phyloP scores from a whole-genome alignment of 2,329 filamentous ascomycete species.

The Ophiostoma quercus region DNA sequence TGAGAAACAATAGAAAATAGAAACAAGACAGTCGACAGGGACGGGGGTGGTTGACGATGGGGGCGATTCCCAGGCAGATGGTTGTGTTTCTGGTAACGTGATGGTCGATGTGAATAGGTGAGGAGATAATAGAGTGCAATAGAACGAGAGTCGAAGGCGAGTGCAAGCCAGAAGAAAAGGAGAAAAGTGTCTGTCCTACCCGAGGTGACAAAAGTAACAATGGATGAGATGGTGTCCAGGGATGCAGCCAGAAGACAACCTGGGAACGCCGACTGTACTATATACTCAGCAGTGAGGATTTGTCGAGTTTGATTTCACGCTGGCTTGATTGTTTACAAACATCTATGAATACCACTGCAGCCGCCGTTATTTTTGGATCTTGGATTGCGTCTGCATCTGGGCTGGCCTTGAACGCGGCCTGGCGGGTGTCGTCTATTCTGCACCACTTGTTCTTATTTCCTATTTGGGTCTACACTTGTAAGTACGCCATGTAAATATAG shows the following conservation, averaged over 20 bases:
- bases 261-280: slow-evolving; percentile 7
- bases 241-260: not conserved
- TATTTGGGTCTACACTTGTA: not conserved
- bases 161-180: not conserved
- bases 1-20: not conserved
- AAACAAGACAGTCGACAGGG: slow-evolving; percentile 10
- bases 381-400: not conserved
- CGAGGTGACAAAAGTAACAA: not conserved
- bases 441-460: not conserved
- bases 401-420: not conserved
- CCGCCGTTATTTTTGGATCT: slow-evolving; percentile 12
- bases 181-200: slow-evolving; percentile 10
- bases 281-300: not conserved
- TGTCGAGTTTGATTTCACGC: not conserved
- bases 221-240: not conserved
- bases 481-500: not conserved
- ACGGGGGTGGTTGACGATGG: not conserved
- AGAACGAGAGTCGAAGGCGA: not conserved
- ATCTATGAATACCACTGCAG: not conserved
- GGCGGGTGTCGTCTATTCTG: not conserved
- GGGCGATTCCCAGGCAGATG: not conserved
- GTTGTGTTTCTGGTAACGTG: not conserved
- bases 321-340: not conserved
- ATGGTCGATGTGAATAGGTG: not conserved
- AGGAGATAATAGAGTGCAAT: not conserved